A percentile compares a stretch with the other conserved stretches of the same genome.
Conservation (phyloP, 148 eudicot genomes). For the Oxyria digyna region DNA sequence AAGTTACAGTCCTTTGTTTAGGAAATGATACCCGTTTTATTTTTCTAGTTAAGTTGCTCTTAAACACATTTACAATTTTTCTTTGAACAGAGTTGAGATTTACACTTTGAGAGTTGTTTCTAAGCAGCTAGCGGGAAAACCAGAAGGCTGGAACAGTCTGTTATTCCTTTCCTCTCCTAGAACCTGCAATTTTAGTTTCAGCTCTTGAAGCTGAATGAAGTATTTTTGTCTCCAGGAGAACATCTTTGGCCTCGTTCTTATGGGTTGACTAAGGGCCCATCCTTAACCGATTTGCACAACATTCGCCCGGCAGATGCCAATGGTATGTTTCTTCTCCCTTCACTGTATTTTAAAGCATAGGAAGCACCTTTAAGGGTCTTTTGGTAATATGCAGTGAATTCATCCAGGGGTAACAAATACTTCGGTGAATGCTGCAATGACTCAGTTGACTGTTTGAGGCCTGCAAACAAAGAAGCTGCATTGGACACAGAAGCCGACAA, state of each 20-base stretch:
- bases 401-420: slow-evolving; percentile 47
- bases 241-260: slow-evolving; percentile 55
- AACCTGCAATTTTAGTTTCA: not conserved
- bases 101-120: slow-evolving; percentile 38
- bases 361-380: not conserved
- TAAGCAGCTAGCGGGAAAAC: slow-evolving; percentile 40
- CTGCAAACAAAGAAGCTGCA: slow-evolving; percentile 51
- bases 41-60: not conserved
- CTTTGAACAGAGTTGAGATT: slow-evolving; percentile 36
- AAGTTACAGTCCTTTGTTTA: slow-evolving; percentile 12
- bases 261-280: slow-evolving; percentile 27
- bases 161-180: not conserved
- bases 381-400: slow-evolving; percentile 27
- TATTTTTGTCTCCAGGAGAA: slow-evolving; percentile 26
- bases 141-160: slow-evolving; percentile 52
- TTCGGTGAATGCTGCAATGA: slow-evolving; percentile 39
- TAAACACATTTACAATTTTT: not conserved
- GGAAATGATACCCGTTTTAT: not conserved
- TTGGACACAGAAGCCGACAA: slow-evolving; percentile 38
- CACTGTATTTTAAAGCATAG: not conserved
- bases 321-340: slow-evolving; percentile 18
- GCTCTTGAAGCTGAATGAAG: not conserved
- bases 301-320: slow-evolving; percentile 52
- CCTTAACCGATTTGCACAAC: slow-evolving; percentile 46
- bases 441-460: slow-evolving; percentile 24